Evolutionary conservation across 345 rosid genomes (phyloP).

Genomic region (Punica granatum): DNA sequence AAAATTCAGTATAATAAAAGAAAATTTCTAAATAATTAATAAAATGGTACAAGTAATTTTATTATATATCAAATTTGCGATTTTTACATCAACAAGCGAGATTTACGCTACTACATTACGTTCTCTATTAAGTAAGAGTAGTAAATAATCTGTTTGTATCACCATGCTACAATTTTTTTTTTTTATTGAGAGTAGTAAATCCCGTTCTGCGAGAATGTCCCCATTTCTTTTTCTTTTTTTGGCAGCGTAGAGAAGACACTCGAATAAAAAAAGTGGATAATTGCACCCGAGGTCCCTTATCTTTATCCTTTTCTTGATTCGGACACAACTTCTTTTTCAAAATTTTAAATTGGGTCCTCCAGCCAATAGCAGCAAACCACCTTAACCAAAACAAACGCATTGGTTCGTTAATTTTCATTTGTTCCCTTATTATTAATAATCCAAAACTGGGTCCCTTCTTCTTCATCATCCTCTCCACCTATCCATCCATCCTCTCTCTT

Average conservation of each 20-base stretch:
- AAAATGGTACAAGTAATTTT: too few relatives aligned
- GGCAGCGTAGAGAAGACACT: background rate
- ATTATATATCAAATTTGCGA: too few relatives aligned
- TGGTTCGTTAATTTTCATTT: background rate
- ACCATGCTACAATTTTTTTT: too few relatives aligned
- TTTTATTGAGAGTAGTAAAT: too few relatives aligned
- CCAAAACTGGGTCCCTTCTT: background rate
- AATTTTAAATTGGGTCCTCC: background rate
- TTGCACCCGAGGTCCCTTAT: background rate
- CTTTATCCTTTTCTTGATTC: slow-evolving; percentile 4
- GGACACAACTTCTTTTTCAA: background rate
- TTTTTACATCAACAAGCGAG: too few relatives aligned
- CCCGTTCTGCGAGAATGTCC: too few relatives aligned
- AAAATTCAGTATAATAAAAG: too few relatives aligned
- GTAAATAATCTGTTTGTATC: too few relatives aligned
- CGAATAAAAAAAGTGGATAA: too few relatives aligned
- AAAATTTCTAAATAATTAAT: too few relatives aligned
- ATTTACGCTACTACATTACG: too few relatives aligned
- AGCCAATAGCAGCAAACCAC: background rate
- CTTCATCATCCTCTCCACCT: background rate
- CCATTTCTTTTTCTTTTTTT: background rate
- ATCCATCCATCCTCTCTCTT: background rate
- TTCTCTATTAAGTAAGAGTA: too few relatives aligned
- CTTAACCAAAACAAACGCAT: background rate
- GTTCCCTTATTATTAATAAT: background rate